Conservation (phyloP, 306 rosid species). For the Ammopiptanthus mongolicus region DNA sequence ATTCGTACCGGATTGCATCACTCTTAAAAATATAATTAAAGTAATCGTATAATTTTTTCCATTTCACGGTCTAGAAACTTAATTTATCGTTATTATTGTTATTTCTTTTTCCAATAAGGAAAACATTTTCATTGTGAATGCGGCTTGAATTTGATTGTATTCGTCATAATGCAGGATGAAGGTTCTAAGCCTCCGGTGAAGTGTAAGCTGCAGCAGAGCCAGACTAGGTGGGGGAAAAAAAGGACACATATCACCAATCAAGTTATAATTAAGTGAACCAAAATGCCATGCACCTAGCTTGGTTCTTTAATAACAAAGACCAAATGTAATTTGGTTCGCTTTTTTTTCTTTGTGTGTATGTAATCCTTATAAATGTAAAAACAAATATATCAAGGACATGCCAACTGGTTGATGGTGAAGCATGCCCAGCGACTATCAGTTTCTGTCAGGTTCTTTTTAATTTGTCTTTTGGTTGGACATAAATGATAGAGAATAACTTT, state of each 20-base stretch:
- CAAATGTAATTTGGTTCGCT: background rate
- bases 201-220: constrained; percentile 3
- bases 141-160: constrained; percentile 4
- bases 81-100: background rate
- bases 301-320: background rate
- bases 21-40: too few species aligned
- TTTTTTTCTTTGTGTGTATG: background rate
- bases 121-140: background rate
- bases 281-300: background rate
- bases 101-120: background rate
- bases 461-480: constrained; percentile 3
- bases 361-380: constrained; percentile 12
- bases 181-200: constrained; percentile 35
- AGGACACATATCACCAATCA: background rate
- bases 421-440: background rate
- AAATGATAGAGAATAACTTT: background rate
- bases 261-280: background rate
- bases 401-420: constrained; percentile 1
- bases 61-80: background rate
- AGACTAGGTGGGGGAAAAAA: background rate
- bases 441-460: background rate
- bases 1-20: too few species aligned
- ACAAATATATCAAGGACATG: background rate
- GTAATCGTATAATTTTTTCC: too few species aligned
- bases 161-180: constrained; percentile 24